Percentiles rank a stretch among this genome's conserved stretches.
phyloP scores from a whole-genome alignment of 208 protist species.

The Leishmania arabica region DNA sequence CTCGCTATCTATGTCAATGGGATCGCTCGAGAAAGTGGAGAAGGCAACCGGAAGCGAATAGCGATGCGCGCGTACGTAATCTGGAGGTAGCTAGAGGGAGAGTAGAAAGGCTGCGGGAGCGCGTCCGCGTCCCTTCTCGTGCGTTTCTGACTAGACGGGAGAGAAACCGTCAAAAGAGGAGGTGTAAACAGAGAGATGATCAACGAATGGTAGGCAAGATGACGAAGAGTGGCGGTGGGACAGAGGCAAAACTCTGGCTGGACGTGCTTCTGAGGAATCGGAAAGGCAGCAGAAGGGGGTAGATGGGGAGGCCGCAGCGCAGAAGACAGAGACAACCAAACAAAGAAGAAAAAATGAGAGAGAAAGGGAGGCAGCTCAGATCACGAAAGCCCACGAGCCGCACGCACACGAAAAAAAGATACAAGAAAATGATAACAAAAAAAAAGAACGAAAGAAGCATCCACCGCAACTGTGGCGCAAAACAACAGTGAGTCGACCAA shows the following conservation, averaged over 20 bases:
- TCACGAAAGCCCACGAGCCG: neutral
- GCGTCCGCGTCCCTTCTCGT: neutral
- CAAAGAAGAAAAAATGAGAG: neutral
- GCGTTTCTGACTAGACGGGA: neutral
- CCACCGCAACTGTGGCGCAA: neutral
- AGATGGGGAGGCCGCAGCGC: neutral
- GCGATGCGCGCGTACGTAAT: neutral
- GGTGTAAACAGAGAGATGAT: neutral
- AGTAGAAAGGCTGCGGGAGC: neutral
- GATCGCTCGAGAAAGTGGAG: neutral
- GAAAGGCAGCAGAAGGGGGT: neutral
- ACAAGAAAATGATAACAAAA: neutral
- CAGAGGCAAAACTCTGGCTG: neutral
- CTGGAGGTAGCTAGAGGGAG: neutral
- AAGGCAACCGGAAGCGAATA: conserved; percentile 4
- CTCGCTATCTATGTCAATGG: neutral
- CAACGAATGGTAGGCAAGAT: neutral
- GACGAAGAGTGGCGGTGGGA: neutral
- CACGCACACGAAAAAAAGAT: neutral
- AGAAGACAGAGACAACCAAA: neutral
- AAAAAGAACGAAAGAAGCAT: neutral
- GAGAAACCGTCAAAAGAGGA: neutral
- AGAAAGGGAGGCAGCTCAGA: neutral
- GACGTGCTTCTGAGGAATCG: neutral
- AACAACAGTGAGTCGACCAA: neutral